phyloP scores from a whole-genome alignment of 2,329 filamentous ascomycete species.

The Akanthomyces uredinophilus region DNA sequence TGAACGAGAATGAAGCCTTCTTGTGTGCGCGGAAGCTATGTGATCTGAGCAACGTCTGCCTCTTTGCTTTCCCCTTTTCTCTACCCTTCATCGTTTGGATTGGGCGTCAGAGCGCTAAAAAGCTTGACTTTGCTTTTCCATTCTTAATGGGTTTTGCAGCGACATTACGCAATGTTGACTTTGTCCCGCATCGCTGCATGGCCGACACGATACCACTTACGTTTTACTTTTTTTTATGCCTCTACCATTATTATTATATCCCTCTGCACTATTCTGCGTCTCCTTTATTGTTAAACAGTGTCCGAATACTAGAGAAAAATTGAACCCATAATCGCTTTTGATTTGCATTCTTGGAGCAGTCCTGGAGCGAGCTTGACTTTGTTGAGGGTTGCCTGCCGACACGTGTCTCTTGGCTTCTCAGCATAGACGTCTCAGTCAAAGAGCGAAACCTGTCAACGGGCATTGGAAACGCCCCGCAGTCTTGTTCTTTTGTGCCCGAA shows the following conservation, averaged over 20 bases:
- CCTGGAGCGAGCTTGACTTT: background rate
- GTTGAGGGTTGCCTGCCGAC: background rate
- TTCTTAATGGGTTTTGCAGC: background rate
- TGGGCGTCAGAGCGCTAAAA: background rate
- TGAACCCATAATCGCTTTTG: background rate
- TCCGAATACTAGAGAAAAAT: background rate
- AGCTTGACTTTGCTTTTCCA: background rate
- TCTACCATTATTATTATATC: background rate
- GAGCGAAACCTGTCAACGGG: background rate
- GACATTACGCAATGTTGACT: background rate
- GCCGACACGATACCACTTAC: conserved; percentile 8
- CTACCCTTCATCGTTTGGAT: background rate
- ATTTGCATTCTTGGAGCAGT: background rate
- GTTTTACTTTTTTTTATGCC: background rate
- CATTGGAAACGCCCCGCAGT: background rate
- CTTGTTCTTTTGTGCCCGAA: background rate
- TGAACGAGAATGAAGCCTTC: background rate
- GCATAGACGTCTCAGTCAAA: background rate
- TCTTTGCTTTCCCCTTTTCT: background rate
- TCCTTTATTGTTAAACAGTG: background rate
- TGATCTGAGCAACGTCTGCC: background rate
- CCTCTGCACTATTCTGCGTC: background rate
- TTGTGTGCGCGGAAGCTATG: background rate
- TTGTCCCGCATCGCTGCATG: background rate
- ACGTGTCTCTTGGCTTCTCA: background rate